Evolutionary conservation across 352 stramenopile species (phyloP), one percentile per base, ranked within the genome.

Genomic region (Blastocystis sp.): DNA sequence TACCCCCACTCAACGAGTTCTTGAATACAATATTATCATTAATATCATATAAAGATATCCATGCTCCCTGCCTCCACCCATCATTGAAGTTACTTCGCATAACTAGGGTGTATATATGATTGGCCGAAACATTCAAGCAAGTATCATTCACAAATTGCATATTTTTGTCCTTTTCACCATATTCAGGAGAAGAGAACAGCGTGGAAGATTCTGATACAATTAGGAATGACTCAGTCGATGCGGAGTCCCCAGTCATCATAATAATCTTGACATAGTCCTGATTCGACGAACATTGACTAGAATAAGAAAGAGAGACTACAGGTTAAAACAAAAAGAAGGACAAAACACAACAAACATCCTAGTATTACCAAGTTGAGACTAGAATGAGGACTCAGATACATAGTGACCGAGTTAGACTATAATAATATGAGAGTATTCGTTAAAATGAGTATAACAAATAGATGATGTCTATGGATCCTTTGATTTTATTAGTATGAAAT

Each of bases 21-120:
- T 80, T 80, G 12, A 80, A 58, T 19, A 80, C 39, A 61, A 58
- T 42, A 37, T 80, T 58, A 37, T 59, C 67, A 37, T 80, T 58
- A 3, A 58, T 49, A 32, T 52, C 71, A 29, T 39, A 21, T 32
- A 83, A 51, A 12, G 24, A 37, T 11, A 83, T 32, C 43, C 51
- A 83, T 19, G 46, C 71, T 46, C n/a, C 32, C 9, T 32, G 32
- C n/a, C n/a, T n/a, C 71, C 71, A 83, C 19, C 42, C 56, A 46
- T 83, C 32, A 49, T 32, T 19, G 39, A 27, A 39, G 27, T 11
- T 4, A 52, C 65, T 49, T 11, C 24, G 63, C 52, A 83, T 46
- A 1, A 51, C 12, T 1, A 83, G n/a, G 1, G 49, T 66, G 19
- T 83, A 83, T 29, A 63, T 21, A n/a, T 24, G 27, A 27, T 83